Conservation (phyloP, 352 stramenopile genomes). For the Globisporangium solare region DNA sequence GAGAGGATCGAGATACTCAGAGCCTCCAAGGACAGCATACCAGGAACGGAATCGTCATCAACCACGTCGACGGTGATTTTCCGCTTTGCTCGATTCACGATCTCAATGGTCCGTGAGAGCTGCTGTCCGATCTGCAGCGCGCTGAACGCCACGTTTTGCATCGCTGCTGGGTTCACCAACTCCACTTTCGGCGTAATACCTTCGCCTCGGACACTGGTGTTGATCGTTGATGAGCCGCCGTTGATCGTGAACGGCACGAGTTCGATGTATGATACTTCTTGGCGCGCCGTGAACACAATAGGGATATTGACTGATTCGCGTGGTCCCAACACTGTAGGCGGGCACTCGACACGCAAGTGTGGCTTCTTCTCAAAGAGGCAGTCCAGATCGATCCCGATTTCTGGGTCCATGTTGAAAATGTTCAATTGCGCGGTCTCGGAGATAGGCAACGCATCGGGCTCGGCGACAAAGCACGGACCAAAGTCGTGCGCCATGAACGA, state of each 20-base stretch:
- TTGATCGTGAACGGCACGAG: conserved; percentile 90
- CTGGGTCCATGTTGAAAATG: conserved; percentile 87
- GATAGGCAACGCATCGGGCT: conserved; percentile 49
- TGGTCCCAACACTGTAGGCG: conserved; percentile 76
- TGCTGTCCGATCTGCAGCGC: conserved; percentile 81
- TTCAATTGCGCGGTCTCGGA: conserved; percentile 53
- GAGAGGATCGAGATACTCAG: conserved; percentile 70
- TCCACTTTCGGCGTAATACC: conserved; percentile 82
- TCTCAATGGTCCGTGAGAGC: conserved; percentile 56
- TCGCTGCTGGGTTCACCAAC: conserved; percentile 73
- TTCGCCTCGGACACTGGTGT: conserved; percentile 65
- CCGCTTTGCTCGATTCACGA: conserved; percentile 85
- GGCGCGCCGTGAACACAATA: conserved; percentile 84
- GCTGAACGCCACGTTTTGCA: conserved; percentile 81
- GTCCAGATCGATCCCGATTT: conserved; percentile 80
- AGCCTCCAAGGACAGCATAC: conserved; percentile 27
- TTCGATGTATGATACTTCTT: conserved; percentile 82
- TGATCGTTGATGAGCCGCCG: conserved; percentile 64
- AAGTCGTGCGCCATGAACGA: conserved; percentile 90
- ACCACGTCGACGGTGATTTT: conserved; percentile 64
- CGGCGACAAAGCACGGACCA: conserved; percentile 89
- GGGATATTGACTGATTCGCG: conserved; percentile 72
- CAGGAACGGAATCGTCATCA: conserved; percentile 16
- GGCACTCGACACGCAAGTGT: conserved; percentile 80
- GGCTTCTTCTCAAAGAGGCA: conserved; percentile 88